Evolutionary conservation across 306 rosid genomes (phyloP).

Genomic region (Phaseolus lunatus): DNA sequence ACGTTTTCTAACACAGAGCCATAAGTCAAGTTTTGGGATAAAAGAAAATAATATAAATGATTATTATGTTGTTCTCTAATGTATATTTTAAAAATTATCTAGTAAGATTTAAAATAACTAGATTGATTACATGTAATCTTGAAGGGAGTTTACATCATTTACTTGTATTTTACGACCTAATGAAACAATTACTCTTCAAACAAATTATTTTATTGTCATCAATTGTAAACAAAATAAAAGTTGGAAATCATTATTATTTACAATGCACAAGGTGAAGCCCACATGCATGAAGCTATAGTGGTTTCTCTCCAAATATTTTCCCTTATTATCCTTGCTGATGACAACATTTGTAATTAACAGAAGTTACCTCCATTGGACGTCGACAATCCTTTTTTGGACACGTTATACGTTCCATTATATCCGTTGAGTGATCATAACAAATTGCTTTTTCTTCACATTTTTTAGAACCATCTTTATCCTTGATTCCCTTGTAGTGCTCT

Average conservation of each 20-base stretch:
- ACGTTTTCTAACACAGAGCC: too few relatives aligned
- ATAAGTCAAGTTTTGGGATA: too few relatives aligned
- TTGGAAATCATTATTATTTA: background rate
- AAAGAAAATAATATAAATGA: too few relatives aligned
- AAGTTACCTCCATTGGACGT: constrained; percentile 36
- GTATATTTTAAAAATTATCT: too few relatives aligned
- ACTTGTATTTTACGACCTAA: too few relatives aligned
- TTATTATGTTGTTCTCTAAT: too few relatives aligned
- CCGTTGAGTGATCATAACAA: background rate
- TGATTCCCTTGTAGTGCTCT: constrained; percentile 22
- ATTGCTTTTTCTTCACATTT: constrained; percentile 22
- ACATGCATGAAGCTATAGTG: background rate
- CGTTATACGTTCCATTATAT: background rate
- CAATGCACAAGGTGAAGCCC: background rate
- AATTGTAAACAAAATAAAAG: too few relatives aligned
- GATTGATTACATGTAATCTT: too few relatives aligned
- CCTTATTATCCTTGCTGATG: background rate
- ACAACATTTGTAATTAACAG: constrained; percentile 41
- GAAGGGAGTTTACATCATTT: too few relatives aligned
- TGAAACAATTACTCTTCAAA: too few relatives aligned
- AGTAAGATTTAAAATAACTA: too few relatives aligned
- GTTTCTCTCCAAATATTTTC: background rate
- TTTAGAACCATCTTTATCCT: background rate
- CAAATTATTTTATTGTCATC: too few relatives aligned
- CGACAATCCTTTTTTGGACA: constrained; percentile 44